Conservation (phyloP, 768 basidiomycete genomes). For the Suillus plorans region DNA sequence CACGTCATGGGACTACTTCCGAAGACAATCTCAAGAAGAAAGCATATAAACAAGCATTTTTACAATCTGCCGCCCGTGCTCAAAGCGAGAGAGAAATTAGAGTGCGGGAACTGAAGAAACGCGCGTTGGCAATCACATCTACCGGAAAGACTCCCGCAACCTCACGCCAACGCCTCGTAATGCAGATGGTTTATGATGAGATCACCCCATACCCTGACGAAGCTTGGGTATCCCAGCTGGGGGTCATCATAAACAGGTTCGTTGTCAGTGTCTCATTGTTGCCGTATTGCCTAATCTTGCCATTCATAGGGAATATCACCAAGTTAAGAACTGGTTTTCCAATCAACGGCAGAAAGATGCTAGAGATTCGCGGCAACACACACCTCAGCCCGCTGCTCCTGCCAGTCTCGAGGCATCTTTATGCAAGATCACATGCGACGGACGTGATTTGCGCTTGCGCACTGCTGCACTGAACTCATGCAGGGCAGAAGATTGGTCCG, state of each 20-base stretch:
- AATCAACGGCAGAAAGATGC: constrained; percentile 57
- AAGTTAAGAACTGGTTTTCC: constrained; percentile 69
- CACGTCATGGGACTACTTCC: constrained; percentile 26
- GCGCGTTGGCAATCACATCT: constrained; percentile 32
- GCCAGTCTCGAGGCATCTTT: constrained; percentile 35
- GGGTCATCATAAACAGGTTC: constrained; percentile 56
- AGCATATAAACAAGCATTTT: constrained; percentile 22
- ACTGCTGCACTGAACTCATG: constrained; percentile 46
- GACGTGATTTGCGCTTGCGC: constrained; percentile 47
- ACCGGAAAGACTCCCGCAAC: constrained; percentile 49
- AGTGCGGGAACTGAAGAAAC: constrained; percentile 31
- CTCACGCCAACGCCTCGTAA: constrained; percentile 53
- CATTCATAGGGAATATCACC: constrained; percentile 48
- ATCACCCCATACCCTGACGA: constrained; percentile 66
- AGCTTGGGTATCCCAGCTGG: constrained; percentile 59
- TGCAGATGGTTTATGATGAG: constrained; percentile 63
- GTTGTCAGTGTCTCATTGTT: constrained; percentile 8
- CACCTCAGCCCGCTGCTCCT: constrained; percentile 32
- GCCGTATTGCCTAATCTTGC: constrained; percentile 9
- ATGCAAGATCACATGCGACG: constrained; percentile 34
- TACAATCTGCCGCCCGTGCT: constrained; percentile 20
- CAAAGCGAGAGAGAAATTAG: constrained; percentile 30
- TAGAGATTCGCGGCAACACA: constrained; percentile 33
- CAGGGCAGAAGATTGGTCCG: constrained; percentile 52
- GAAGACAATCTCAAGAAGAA: constrained; percentile 30